Evolutionary conservation across 192 early-diverging fungal genomes (phyloP).

Genomic region (Dissophora ornata): DNA sequence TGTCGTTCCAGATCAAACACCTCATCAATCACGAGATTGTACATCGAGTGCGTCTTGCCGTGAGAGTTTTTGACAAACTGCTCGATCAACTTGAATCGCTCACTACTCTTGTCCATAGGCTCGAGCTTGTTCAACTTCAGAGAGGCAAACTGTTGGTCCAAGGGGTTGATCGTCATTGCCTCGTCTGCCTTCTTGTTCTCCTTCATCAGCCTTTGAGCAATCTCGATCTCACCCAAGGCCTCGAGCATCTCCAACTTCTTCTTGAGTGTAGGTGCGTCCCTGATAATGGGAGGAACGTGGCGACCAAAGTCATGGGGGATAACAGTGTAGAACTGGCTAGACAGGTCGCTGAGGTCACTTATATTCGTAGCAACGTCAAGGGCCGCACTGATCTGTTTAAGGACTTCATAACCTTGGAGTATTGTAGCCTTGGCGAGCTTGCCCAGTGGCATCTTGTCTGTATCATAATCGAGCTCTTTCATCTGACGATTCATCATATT

Average conservation of each 20-base stretch:
- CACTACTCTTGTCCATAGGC: slow-evolving; percentile 63
- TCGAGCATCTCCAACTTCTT: slow-evolving; percentile 75
- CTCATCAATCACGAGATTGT: slow-evolving; percentile 57
- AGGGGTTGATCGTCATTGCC: slow-evolving; percentile 59
- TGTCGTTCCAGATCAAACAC: slow-evolving; percentile 68
- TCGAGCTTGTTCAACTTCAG: slow-evolving; percentile 64
- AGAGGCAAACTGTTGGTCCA: slow-evolving; percentile 69
- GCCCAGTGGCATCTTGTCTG: slow-evolving; percentile 81
- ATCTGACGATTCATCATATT: slow-evolving; percentile 66
- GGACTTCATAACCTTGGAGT: slow-evolving; percentile 65
- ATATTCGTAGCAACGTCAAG: slow-evolving; percentile 14
- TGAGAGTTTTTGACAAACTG: slow-evolving; percentile 74
- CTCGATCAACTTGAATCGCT: slow-evolving; percentile 68
- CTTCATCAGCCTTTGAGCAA: slow-evolving; percentile 69
- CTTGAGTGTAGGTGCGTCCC: slow-evolving; percentile 59
- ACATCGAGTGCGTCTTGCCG: slow-evolving; percentile 64
- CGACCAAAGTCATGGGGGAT: slow-evolving; percentile 76
- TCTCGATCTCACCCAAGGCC: slow-evolving; percentile 74
- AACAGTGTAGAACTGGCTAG: slow-evolving; percentile 74
- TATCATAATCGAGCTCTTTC: slow-evolving; percentile 78
- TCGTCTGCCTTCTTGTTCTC: slow-evolving; percentile 44
- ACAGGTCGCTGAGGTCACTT: slow-evolving; percentile 42
- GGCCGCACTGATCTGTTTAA: slow-evolving; percentile 67
- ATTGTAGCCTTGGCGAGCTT: slow-evolving; percentile 75
- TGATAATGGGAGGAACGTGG: slow-evolving; percentile 63